phyloP scores from a whole-genome alignment of 768 basidiomycete genomes.

The Rhizopogon vulgaris region DNA sequence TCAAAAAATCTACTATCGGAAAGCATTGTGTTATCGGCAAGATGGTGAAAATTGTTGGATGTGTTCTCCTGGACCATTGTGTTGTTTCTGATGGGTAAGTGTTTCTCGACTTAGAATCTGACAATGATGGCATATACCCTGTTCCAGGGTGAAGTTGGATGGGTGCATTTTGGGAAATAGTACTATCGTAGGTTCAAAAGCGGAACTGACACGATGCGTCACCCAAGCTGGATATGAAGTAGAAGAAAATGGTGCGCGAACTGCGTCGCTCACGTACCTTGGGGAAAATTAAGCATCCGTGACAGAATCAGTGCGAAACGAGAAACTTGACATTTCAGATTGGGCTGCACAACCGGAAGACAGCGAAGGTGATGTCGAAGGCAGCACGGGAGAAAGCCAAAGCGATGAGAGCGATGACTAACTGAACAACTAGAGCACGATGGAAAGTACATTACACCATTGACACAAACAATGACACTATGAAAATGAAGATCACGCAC shows the following conservation, averaged over 20 bases:
- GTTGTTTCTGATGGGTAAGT: constrained; percentile 77
- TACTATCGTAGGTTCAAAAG: constrained; percentile 66
- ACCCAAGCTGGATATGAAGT: constrained; percentile 79
- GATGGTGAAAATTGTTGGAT: constrained; percentile 77
- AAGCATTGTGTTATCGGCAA: constrained; percentile 81
- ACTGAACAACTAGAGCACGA: neutral
- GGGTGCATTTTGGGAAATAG: constrained; percentile 70
- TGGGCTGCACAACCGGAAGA: constrained; percentile 38
- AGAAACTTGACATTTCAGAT: constrained; percentile 51
- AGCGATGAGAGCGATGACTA: constrained; percentile 7
- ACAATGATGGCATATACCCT: neutral
- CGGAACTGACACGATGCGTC: constrained; percentile 60
- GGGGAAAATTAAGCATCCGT: neutral
- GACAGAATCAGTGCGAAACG: constrained; percentile 49
- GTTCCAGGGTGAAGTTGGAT: constrained; percentile 64
- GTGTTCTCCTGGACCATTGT: constrained; percentile 85
- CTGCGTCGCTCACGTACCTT: neutral
- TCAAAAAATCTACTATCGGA: constrained; percentile 77
- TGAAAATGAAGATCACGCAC: neutral
- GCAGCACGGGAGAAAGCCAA: constrained; percentile 12
- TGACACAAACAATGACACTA: too few relatives aligned
- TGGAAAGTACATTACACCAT: neutral
- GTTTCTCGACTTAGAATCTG: constrained; percentile 3
- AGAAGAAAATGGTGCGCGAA: constrained; percentile 45
- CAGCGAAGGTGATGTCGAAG: constrained; percentile 11